Evolutionary conservation across 116 monocot genomes (phyloP).

Genomic region (Thalassia testudinum): DNA sequence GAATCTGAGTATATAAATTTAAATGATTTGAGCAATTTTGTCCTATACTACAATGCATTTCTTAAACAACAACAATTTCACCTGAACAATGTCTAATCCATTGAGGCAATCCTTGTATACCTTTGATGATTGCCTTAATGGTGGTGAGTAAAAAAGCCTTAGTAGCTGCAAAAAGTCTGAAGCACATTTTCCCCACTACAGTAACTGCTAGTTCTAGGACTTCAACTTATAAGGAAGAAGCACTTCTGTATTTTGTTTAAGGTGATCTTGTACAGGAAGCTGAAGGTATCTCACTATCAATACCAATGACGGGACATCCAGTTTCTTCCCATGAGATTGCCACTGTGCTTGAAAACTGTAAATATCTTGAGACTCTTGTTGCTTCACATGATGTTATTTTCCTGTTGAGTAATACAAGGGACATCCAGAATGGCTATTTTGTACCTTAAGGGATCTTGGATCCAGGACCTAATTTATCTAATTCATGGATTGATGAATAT

Average conservation of each 20-base stretch:
- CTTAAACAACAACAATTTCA: no score
- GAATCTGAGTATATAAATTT: no score
- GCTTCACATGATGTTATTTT: slow-evolving; percentile 84
- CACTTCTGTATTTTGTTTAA: background rate
- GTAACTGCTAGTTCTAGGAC: slow-evolving; percentile 17
- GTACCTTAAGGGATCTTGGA: no score
- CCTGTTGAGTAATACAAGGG: slow-evolving; percentile 87
- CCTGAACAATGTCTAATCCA: slow-evolving; percentile 95
- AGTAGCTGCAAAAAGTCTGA: slow-evolving; percentile 58
- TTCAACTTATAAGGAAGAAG: background rate
- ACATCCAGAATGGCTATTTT: no score
- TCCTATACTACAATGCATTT: no score
- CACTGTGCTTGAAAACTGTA: slow-evolving; percentile 61
- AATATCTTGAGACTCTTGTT: slow-evolving; percentile 43
- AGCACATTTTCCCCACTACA: slow-evolving; percentile 65
- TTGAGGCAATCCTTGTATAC: slow-evolving; percentile 86
- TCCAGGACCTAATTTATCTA: no score
- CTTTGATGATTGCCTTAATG: slow-evolving; percentile 72
- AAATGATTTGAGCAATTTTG: no score
- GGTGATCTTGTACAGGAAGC: slow-evolving; percentile 38
- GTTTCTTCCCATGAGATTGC: slow-evolving; percentile 41
- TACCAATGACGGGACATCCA: slow-evolving; percentile 97
- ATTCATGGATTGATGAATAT: no score
- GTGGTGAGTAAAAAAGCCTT: slow-evolving; percentile 67
- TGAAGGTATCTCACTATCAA: slow-evolving; percentile 57